Percentiles rank a stretch among this genome's conserved stretches.
Evolutionary conservation across 345 rosid genomes (phyloP).

Genomic region (Erysimum cheiranthoides): DNA sequence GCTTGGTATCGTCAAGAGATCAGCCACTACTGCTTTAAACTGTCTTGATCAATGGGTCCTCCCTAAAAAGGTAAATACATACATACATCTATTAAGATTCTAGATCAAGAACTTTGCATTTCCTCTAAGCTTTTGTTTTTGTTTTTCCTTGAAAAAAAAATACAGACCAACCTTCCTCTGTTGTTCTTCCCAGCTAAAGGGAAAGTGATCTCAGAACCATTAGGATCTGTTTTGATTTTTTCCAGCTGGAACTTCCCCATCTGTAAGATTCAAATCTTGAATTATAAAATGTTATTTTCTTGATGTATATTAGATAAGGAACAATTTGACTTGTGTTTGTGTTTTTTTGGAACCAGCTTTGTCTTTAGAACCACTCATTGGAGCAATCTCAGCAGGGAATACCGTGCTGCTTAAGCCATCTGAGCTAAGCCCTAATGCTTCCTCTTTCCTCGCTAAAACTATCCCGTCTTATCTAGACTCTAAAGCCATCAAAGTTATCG

Average conservation of each 20-base stretch:
- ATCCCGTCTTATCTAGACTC: constrained; percentile 70
- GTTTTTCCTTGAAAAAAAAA: neutral
- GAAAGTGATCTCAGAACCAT: constrained; percentile 69
- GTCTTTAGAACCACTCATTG: constrained; percentile 76
- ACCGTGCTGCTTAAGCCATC: constrained; percentile 78
- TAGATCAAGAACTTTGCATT: neutral
- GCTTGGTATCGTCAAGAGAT: constrained; percentile 66
- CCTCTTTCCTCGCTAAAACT: constrained; percentile 56
- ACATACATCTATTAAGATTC: neutral
- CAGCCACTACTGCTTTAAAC: constrained; percentile 57
- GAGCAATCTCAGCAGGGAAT: constrained; percentile 88
- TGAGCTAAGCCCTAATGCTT: constrained; percentile 64
- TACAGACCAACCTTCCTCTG: constrained; percentile 59
- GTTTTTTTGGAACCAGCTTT: constrained; percentile 55
- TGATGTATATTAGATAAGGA: neutral
- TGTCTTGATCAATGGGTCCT: constrained; percentile 72
- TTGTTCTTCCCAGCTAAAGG: constrained; percentile 67
- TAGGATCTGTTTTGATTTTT: constrained; percentile 72
- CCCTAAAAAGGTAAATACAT: constrained; percentile 59
- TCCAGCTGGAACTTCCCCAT: constrained; percentile 87
- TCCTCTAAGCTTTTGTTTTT: neutral
- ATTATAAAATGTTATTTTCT: too few relatives aligned
- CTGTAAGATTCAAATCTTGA: constrained; percentile 55
- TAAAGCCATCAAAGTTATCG: constrained; percentile 62
- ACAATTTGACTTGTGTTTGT: neutral